These are phyloP conservation scores for Trypanosoma rangeli DNA, from an alignment of 208 protist species.

Conservation along the genomic window DNA sequence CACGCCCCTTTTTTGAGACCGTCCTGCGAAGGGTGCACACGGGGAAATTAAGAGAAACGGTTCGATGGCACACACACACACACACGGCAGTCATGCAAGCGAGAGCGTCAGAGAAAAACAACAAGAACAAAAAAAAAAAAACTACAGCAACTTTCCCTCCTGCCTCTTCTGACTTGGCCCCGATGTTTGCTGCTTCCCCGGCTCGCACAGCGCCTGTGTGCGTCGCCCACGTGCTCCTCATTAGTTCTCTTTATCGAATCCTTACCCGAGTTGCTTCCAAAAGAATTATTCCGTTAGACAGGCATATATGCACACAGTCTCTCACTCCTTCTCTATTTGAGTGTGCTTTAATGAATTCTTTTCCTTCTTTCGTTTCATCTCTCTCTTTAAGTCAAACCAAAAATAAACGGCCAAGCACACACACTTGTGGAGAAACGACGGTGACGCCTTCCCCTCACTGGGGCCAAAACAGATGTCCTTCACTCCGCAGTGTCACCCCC, in stretches of 20 bases:
- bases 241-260: neutral
- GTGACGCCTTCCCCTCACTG: neutral
- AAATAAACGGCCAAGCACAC: neutral
- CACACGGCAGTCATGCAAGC: neutral
- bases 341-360: neutral
- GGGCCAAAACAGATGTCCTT: neutral
- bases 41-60: neutral
- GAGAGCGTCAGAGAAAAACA: neutral
- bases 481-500: neutral
- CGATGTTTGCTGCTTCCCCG: neutral
- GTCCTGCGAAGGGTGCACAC: neutral
- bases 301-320: neutral
- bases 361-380: neutral
- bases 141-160: neutral
- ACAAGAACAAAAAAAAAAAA: neutral
- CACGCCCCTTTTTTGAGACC: too few species aligned
- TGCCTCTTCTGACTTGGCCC: neutral
- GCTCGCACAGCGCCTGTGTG: neutral
- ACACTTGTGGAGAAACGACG: too few species aligned
- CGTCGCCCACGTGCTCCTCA: neutral
- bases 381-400: neutral
- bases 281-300: constrained; percentile 3
- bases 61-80: neutral
- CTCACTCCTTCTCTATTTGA: neutral
- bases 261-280: neutral